Evolutionary conservation across 805 yeast species (phyloP).

Genomic region (Hermanozyma aechmeae): DNA sequence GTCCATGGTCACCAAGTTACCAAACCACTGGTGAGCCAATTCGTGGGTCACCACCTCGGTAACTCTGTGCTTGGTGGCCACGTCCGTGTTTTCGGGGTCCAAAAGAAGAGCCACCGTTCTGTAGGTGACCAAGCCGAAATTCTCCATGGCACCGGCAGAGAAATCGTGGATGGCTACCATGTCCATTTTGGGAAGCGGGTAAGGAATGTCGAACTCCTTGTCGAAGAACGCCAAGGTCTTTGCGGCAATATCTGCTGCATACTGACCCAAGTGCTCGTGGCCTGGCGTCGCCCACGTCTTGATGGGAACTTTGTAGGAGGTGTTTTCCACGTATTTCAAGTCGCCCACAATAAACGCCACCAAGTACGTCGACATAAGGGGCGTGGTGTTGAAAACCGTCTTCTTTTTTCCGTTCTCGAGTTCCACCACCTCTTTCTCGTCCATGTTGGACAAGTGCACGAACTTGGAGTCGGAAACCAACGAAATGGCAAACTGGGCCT

Average conservation of each 20-base stretch:
- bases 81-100: slow-evolving; percentile 62
- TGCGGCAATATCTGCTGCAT: slow-evolving; percentile 67
- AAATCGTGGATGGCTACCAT: slow-evolving; percentile 79
- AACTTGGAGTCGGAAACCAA: slow-evolving; percentile 47
- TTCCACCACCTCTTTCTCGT: slow-evolving; percentile 39
- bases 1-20: slow-evolving; percentile 84
- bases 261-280: slow-evolving; percentile 57
- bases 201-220: slow-evolving; percentile 61
- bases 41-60: slow-evolving; percentile 85
- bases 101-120: slow-evolving; percentile 67
- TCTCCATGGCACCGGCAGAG: slow-evolving; percentile 86
- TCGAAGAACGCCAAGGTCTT: slow-evolving; percentile 69
- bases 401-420: slow-evolving; percentile 39
- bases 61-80: slow-evolving; percentile 59
- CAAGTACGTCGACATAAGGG: slow-evolving; percentile 76
- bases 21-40: slow-evolving; percentile 89
- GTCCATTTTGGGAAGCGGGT: slow-evolving; percentile 75
- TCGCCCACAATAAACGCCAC: slow-evolving; percentile 81
- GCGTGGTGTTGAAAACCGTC: slow-evolving; percentile 64
- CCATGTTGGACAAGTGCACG: slow-evolving; percentile 65
- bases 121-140: slow-evolving; percentile 74
- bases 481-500: slow-evolving; percentile 61
- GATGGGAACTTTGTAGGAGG: slow-evolving; percentile 62
- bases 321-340: slow-evolving; percentile 60
- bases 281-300: slow-evolving; percentile 79